Evolutionary conservation across 2,329 filamentous ascomycete genomes (phyloP).

Genomic region (Fusarium nelsonii): DNA sequence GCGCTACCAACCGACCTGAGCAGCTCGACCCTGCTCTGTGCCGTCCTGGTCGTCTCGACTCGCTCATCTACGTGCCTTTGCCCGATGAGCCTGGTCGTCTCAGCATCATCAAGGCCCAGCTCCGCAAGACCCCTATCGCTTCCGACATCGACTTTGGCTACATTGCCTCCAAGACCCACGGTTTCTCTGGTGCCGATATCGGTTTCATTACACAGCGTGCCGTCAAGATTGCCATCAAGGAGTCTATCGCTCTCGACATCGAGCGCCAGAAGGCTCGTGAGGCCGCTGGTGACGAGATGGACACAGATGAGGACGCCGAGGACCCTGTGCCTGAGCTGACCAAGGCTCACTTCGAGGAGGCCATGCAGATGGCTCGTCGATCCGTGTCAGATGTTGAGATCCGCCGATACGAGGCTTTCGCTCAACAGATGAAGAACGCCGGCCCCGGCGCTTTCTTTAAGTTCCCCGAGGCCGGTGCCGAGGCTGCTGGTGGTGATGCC

Average conservation of each 20-base stretch:
- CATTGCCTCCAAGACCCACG: slow-evolving; percentile 97
- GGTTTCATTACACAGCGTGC: slow-evolving; percentile 99
- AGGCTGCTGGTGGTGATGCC: slow-evolving; percentile 71
- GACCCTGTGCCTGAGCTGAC: slow-evolving; percentile 97
- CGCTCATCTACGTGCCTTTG: slow-evolving; percentile 96
- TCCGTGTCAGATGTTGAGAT: slow-evolving; percentile 98
- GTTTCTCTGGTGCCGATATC: slow-evolving; percentile 99
- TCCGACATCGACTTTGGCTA: slow-evolving; percentile 87
- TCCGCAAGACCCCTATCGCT: slow-evolving; percentile 96
- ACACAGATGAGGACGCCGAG: slow-evolving; percentile 76
- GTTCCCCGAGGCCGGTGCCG: slow-evolving; percentile 80
- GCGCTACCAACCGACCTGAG: slow-evolving; percentile 97
- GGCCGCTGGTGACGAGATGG: slow-evolving; percentile 85
- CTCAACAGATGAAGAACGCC: slow-evolving; percentile 98
- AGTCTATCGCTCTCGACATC: slow-evolving; percentile 90
- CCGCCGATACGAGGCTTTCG: slow-evolving; percentile 96
- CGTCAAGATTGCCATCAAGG: slow-evolving; percentile 99
- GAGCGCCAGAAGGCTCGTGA: slow-evolving; percentile 91
- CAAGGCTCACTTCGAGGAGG: slow-evolving; percentile 97
- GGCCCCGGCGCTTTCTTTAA: slow-evolving; percentile 98
- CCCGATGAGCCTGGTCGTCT: slow-evolving; percentile 92
- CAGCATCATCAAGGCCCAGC: slow-evolving; percentile 92
- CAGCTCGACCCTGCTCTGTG: slow-evolving; percentile 98
- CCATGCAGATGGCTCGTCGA: slow-evolving; percentile 92
- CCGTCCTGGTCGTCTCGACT: slow-evolving; percentile 98